Evolutionary conservation across 108 stramenopile species (phyloP), one percentile per base, ranked within the genome.

Genomic region (Nitzschia putrida): DNA sequence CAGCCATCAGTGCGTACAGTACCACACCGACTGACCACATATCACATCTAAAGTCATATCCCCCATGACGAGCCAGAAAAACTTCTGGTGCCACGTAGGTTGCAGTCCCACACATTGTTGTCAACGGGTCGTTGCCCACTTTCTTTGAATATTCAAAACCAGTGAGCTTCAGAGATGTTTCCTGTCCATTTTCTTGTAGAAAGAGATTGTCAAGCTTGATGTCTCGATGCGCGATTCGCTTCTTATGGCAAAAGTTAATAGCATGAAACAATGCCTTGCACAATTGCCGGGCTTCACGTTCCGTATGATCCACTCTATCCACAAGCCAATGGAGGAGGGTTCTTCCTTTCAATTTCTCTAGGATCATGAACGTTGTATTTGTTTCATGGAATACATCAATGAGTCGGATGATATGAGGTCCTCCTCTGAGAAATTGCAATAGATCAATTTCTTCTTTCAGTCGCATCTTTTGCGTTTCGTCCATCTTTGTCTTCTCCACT

Each of bases 1-100:
- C 97, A 23, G 92, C 95, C 11, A 99, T 60, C 37, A 99, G 47
- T 25, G 94, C 94, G 81, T 88, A 98, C 8, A 90, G 61, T 38
- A 97, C 95, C 20, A 98, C 97, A 8, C 98, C 98, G 37, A 97
- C 63, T 53, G 88, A 84, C 98, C 98, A 99, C 86, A 97, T 95
- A 58, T 99, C 98, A 37, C 82, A 81, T 43, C 87, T 73, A 7
- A 80, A 74, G 38, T 85, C 89, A 61, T 93, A 93, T 8, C 74
- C 69, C 29, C 47, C 57, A 22, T 83, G 80, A 42, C 68, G 70
- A 53, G 65, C 66, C 39, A 79, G 63, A 11, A 89, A 63, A 45
- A 88, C 74, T 53, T 98, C 96, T 1, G 97, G 96, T 20, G 82
- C 84, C 41, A 97, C 86, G 44, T 85, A 97, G 37, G 83, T 83